These are phyloP conservation scores for Gymnopus androsaceus DNA, from an alignment of 1,284 basidiomycete species.

Conservation along the genomic window DNA sequence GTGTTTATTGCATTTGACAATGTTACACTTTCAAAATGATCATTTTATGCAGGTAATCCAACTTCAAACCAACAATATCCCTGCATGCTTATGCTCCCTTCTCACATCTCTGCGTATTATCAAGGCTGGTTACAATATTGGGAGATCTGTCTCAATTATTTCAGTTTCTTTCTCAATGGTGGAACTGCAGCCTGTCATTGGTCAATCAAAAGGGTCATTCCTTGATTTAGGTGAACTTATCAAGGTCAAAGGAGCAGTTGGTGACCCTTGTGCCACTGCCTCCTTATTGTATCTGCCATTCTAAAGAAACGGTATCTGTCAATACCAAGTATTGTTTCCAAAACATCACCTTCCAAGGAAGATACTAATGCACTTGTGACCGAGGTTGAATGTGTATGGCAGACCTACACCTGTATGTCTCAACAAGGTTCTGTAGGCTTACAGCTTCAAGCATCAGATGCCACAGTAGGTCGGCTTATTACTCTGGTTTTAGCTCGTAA, in stretches of 20 bases:
- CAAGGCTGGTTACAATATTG: not conserved
- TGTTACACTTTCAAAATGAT: not conserved
- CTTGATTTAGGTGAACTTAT: conserved; percentile 1
- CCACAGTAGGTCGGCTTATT: not conserved
- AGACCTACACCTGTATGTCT: not conserved
- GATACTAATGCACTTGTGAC: not conserved
- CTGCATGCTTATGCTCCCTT: not conserved
- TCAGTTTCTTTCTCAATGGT: not conserved
- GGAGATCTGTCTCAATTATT: not conserved
- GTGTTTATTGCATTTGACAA: not conserved
- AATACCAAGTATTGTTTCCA: not conserved
- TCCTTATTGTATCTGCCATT: not conserved
- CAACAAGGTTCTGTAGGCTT: not conserved
- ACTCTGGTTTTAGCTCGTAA: conserved; percentile 1
- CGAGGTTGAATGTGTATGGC: conserved; percentile 2
- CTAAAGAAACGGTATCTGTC: not conserved
- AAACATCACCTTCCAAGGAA: too few relatives aligned
- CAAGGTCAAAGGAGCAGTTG: conserved; percentile 6
- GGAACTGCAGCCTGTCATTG: not conserved
- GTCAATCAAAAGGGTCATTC: not conserved
- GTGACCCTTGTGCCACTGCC: not conserved
- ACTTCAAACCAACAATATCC: not conserved
- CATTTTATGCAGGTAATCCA: not conserved
- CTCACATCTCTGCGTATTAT: conserved; percentile 1
- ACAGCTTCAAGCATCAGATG: not conserved